phyloP scores from a whole-genome alignment of 2,329 filamentous ascomycete species.

The Botryotinia globosa region DNA sequence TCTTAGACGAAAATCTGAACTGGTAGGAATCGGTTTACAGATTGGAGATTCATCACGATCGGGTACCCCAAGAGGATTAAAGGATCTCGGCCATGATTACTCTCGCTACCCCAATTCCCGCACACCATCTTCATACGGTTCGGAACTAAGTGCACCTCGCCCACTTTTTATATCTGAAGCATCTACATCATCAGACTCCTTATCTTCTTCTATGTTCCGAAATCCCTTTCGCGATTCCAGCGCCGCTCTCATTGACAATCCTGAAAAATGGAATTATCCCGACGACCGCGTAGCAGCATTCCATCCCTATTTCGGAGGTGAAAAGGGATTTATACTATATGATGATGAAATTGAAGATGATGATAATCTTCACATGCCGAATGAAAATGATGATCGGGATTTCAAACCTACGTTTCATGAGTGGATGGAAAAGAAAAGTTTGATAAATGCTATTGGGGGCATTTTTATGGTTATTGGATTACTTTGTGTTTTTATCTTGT shows the following conservation, averaged over 20 bases:
- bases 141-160: background rate
- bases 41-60: slow-evolving; percentile 13
- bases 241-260: slow-evolving; percentile 26
- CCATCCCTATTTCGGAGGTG: slow-evolving; percentile 42
- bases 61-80: slow-evolving; percentile 27
- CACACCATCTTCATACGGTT: background rate
- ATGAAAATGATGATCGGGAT: slow-evolving; percentile 46
- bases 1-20: slow-evolving; percentile 28
- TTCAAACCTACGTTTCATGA: slow-evolving; percentile 45
- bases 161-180: background rate
- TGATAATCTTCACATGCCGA: slow-evolving; percentile 53
- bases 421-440: slow-evolving; percentile 44
- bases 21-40: slow-evolving; percentile 18
- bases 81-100: slow-evolving; percentile 36
- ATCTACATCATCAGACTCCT: slow-evolving; percentile 22
- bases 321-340: slow-evolving; percentile 44
- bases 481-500: slow-evolving; percentile 48
- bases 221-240: slow-evolving; percentile 32
- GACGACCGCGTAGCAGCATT: slow-evolving; percentile 49
- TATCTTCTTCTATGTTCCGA: background rate
- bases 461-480: slow-evolving; percentile 48
- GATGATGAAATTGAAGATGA: slow-evolving; percentile 51
- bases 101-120: slow-evolving; percentile 35
- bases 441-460: slow-evolving; percentile 40
- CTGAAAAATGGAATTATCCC: slow-evolving; percentile 43